Evolutionary conservation across 1,139 yeast genomes (phyloP).

Genomic region (Saccharomyces hybrid): DNA sequence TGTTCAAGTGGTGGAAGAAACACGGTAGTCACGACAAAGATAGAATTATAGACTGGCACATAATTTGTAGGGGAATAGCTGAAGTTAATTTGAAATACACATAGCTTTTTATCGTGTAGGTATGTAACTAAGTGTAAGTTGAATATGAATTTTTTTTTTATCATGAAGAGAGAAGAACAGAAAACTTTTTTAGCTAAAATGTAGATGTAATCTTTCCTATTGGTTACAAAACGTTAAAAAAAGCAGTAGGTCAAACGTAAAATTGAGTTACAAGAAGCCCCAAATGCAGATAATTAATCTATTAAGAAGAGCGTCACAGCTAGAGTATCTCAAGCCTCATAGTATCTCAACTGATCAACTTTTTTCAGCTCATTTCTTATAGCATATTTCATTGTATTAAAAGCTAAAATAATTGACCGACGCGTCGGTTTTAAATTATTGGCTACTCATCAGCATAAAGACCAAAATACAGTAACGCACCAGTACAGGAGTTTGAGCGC

Average conservation of each 20-base stretch:
- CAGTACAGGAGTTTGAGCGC: too few relatives aligned
- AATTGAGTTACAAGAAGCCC: too few relatives aligned
- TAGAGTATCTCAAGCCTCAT: too few relatives aligned
- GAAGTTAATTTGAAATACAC: slow-evolving; percentile 50
- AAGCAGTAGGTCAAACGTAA: too few relatives aligned
- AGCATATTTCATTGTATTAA: neutral
- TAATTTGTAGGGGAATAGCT: slow-evolving; percentile 80
- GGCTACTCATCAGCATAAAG: neutral
- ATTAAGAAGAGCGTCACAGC: too few relatives aligned
- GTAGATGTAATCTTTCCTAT: too few relatives aligned
- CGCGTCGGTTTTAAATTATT: neutral
- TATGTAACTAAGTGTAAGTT: neutral
- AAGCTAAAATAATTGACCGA: neutral
- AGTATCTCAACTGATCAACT: too few relatives aligned
- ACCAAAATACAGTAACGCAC: neutral
- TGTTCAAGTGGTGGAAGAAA: slow-evolving; percentile 67
- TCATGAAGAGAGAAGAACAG: too few relatives aligned
- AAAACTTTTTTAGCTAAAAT: too few relatives aligned
- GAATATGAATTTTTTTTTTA: neutral
- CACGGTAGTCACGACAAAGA: slow-evolving; percentile 42
- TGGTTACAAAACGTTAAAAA: too few relatives aligned
- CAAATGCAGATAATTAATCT: too few relatives aligned
- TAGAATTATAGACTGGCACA: slow-evolving; percentile 64
- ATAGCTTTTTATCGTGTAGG: slow-evolving; percentile 4
- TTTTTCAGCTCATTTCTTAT: neutral